Percentiles rank a stretch among this genome's conserved stretches.
These are phyloP conservation scores for Fusarium sp. DNA, from an alignment of 2,329 filamentous ascomycete species.

Conservation along the genomic window DNA sequence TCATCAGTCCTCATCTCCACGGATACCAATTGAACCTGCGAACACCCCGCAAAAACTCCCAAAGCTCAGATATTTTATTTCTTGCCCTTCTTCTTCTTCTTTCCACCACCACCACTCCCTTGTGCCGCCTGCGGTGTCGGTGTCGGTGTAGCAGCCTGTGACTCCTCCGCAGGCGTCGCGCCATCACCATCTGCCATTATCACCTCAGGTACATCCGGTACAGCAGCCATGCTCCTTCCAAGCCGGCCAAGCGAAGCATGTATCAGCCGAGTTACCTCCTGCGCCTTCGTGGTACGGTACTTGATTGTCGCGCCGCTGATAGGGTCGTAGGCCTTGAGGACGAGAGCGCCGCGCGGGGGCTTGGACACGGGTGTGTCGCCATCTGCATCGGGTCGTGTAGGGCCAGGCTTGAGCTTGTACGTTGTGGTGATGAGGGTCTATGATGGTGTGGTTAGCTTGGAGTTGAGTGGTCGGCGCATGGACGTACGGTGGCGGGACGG, in stretches of 20 bases:
- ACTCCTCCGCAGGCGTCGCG: slow-evolving; percentile 43
- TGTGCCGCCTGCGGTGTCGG: slow-evolving; percentile 32
- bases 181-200: slow-evolving; percentile 56
- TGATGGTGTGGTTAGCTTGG: slow-evolving; percentile 22
- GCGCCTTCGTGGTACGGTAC: slow-evolving; percentile 90
- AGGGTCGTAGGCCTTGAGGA: slow-evolving; percentile 91
- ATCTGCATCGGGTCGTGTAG: slow-evolving; percentile 45
- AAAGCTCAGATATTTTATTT: slow-evolving; percentile 60
- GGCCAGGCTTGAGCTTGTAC: slow-evolving; percentile 76
- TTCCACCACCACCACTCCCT: slow-evolving; percentile 58
- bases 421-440: slow-evolving; percentile 93
- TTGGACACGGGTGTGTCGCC: slow-evolving; percentile 52
- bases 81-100: slow-evolving; percentile 67
- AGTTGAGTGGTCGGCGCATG: not conserved
- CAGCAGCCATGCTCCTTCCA: slow-evolving; percentile 74
- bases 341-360: slow-evolving; percentile 76
- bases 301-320: slow-evolving; percentile 84
- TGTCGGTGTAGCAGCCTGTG: slow-evolving; percentile 43
- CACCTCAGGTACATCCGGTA: slow-evolving; percentile 60
- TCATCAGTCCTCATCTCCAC: not conserved
- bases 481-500: slow-evolving; percentile 81
- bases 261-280: slow-evolving; percentile 88
- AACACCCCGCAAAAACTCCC: not conserved
- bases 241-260: slow-evolving; percentile 77
- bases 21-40: not conserved